These are phyloP conservation scores for Schizophyllum commune DNA, from an alignment of 1,284 basidiomycete genomes.

Conservation along the genomic window DNA sequence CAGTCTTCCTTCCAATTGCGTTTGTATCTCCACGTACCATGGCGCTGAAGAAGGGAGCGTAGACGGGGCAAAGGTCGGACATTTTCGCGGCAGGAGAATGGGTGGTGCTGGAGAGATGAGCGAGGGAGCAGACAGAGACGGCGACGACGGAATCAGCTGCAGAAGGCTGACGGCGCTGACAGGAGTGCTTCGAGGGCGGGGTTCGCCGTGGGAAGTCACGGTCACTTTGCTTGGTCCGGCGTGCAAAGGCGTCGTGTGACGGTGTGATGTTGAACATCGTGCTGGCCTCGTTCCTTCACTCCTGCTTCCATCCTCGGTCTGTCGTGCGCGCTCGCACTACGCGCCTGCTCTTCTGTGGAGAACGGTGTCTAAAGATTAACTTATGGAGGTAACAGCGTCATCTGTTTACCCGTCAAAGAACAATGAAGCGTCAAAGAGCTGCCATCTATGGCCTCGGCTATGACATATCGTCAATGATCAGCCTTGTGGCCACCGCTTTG, in stretches of 20 bases:
- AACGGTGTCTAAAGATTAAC: not conserved
- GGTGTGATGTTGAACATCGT: not conserved
- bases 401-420: no score
- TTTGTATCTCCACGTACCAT: slow-evolving; percentile 57
- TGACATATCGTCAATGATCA: no score
- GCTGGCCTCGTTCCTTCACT: not conserved
- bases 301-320: not conserved
- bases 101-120: not conserved
- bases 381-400: no score
- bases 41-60: slow-evolving; percentile 95
- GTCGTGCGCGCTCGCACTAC: not conserved
- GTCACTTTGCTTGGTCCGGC: not conserved
- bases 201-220: slow-evolving; percentile 36
- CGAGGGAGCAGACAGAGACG: slow-evolving; percentile 32
- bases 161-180: slow-evolving; percentile 83
- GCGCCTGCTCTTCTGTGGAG: not conserved
- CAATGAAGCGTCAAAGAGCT: no score
- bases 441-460: no score
- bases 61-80: slow-evolving; percentile 89
- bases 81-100: slow-evolving; percentile 28
- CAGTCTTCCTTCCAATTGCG: slow-evolving; percentile 2
- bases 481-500: no score
- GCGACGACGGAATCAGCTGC: slow-evolving; percentile 83
- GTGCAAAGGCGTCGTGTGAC: not conserved
- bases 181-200: slow-evolving; percentile 82